phyloP scores from a whole-genome alignment of 768 basidiomycete species.

The Clavulina sp. region DNA sequence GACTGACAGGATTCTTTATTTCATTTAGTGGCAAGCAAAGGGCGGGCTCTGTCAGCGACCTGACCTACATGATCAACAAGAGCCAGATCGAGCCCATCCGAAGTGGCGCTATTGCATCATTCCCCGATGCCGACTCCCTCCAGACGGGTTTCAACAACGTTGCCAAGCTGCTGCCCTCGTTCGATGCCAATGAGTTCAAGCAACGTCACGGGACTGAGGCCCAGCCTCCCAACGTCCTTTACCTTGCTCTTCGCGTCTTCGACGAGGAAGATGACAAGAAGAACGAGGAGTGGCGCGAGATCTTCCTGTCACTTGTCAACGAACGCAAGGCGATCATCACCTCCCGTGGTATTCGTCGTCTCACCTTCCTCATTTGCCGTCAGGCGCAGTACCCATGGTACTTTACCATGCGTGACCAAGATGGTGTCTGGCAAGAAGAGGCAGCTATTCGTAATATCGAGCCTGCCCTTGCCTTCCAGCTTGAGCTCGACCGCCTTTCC shows the following conservation, averaged over 20 bases:
- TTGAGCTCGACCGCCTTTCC: conserved; percentile 89
- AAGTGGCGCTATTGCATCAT: conserved; percentile 82
- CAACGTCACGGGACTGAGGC: conserved; percentile 55
- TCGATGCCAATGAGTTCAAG: conserved; percentile 50
- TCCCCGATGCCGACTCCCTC: conserved; percentile 54
- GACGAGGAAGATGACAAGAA: conserved; percentile 58
- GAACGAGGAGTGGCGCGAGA: conserved; percentile 60
- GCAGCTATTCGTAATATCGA: conserved; percentile 96
- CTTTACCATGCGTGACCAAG: conserved; percentile 69
- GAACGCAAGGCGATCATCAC: conserved; percentile 40
- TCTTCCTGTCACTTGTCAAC: conserved; percentile 56
- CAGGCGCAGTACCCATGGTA: conserved; percentile 85
- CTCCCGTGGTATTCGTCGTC: conserved; percentile 73
- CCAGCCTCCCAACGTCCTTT: conserved; percentile 83
- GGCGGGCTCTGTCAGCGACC: conserved; percentile 85
- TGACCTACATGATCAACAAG: conserved; percentile 79
- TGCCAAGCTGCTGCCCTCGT: conserved; percentile 52
- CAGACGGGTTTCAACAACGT: conserved; percentile 59
- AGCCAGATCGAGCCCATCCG: conserved; percentile 80
- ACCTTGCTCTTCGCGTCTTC: conserved; percentile 82
- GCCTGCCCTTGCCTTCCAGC: conserved; percentile 92
- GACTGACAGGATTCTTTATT: background rate
- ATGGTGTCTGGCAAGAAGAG: conserved; percentile 76
- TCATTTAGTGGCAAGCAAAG: conserved; percentile 41
- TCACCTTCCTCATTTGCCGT: conserved; percentile 84